Conservation (phyloP, 2,329 filamentous ascomycete genomes). For the Aspergillus niger region DNA sequence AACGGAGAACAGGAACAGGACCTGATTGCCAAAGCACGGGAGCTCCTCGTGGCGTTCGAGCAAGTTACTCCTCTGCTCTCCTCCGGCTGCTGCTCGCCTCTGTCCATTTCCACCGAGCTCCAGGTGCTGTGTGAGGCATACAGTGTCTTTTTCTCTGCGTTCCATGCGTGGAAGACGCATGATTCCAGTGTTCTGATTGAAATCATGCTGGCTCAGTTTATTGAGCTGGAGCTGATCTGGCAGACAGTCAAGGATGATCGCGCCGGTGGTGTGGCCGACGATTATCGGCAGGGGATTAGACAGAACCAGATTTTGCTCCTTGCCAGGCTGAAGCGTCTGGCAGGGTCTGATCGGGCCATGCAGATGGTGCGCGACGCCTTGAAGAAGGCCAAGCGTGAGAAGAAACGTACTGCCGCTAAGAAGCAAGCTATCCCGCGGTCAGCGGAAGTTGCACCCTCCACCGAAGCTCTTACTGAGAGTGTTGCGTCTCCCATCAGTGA, state of each 20-base stretch:
- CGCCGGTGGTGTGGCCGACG: conserved; percentile 62
- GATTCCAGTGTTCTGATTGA: conserved; percentile 65
- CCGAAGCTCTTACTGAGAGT: conserved; percentile 40
- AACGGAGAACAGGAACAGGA: conserved; percentile 65
- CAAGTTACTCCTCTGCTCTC: conserved; percentile 54
- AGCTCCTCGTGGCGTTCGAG: conserved; percentile 60
- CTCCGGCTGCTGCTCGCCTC: conserved; percentile 40
- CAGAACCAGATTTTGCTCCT: conserved; percentile 66
- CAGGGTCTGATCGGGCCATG: conserved; percentile 62
- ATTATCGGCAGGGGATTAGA: conserved; percentile 66
- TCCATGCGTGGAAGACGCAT: conserved; percentile 66
- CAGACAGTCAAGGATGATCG: conserved; percentile 66
- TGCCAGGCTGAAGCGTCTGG: conserved; percentile 63
- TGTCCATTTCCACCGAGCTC: conserved; percentile 50
- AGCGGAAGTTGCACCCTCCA: conserved; percentile 42
- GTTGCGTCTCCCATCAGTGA: conserved; percentile 44
- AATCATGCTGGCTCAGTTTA: conserved; percentile 67
- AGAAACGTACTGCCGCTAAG: conserved; percentile 52
- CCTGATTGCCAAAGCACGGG: conserved; percentile 61
- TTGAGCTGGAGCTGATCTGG: conserved; percentile 67
- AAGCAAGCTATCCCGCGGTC: conserved; percentile 60
- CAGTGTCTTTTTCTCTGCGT: conserved; percentile 62
- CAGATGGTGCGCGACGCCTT: conserved; percentile 62
- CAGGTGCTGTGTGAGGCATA: conserved; percentile 58
- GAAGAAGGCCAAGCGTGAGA: conserved; percentile 58